phyloP scores from a whole-genome alignment of 2,329 filamentous ascomycete genomes.

The Plenodomus biglobosus region DNA sequence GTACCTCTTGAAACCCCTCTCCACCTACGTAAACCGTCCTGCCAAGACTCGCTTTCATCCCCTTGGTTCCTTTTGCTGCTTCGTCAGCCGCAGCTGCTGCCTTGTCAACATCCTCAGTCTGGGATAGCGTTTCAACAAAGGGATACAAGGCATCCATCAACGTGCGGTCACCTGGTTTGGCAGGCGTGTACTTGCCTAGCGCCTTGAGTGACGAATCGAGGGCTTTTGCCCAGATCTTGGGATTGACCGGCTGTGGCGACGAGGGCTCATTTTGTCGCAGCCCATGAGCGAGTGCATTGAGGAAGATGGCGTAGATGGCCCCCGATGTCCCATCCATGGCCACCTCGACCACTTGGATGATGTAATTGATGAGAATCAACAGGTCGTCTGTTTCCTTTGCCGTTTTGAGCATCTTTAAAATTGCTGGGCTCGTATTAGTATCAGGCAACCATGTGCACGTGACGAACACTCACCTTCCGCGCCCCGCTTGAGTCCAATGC shows the following conservation, averaged over 20 bases:
- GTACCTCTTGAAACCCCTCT: slow-evolving; percentile 69
- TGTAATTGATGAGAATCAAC: slow-evolving; percentile 60
- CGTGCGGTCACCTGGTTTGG: slow-evolving; percentile 84
- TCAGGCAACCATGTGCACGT: slow-evolving; percentile 30
- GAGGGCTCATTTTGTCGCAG: slow-evolving; percentile 57
- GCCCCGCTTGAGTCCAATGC: slow-evolving; percentile 80
- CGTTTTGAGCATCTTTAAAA: slow-evolving; percentile 47
- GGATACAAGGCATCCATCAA: slow-evolving; percentile 87
- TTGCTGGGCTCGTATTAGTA: slow-evolving; percentile 38
- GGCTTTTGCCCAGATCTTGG: slow-evolving; percentile 64
- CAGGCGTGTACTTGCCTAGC: slow-evolving; percentile 83
- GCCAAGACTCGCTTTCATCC: slow-evolving; percentile 87
- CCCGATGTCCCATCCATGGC: slow-evolving; percentile 75
- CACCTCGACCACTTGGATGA: slow-evolving; percentile 66
- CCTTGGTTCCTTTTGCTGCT: slow-evolving; percentile 82
- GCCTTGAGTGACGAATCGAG: slow-evolving; percentile 65
- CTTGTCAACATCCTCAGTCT: slow-evolving; percentile 66
- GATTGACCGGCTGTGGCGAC: slow-evolving; percentile 49
- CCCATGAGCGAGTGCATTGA: slow-evolving; percentile 79
- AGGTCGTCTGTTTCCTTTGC: slow-evolving; percentile 57
- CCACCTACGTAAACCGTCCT: slow-evolving; percentile 78
- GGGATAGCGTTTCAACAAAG: slow-evolving; percentile 72
- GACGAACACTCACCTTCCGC: slow-evolving; percentile 62
- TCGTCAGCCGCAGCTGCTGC: slow-evolving; percentile 74
- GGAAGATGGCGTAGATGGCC: slow-evolving; percentile 83